phyloP scores from a whole-genome alignment of 192 early-diverging fungal genomes.

The Gonapodya sp. region DNA sequence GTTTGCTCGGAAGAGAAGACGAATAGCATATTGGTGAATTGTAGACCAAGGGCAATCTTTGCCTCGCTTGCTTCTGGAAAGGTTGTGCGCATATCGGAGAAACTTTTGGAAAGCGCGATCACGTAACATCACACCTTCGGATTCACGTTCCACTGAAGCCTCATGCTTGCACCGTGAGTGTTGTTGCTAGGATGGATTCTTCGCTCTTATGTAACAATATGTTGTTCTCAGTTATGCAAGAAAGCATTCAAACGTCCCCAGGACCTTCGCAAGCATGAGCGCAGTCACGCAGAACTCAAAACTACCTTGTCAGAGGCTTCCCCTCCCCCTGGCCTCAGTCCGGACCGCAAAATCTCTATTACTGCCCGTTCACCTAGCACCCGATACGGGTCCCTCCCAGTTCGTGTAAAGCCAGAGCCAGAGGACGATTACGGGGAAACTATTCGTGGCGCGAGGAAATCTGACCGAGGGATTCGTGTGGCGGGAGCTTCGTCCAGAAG shows the following conservation, averaged over 20 bases:
- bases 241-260: slow-evolving; percentile 91
- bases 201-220: not conserved
- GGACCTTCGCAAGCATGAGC: slow-evolving; percentile 90
- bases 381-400: not conserved
- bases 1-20: too few relatives aligned
- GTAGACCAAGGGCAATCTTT: slow-evolving; percentile 66
- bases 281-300: slow-evolving; percentile 51
- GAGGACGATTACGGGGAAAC: not conserved
- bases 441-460: not conserved
- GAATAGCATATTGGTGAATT: not conserved
- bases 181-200: not conserved
- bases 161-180: slow-evolving; percentile 59
- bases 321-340: not conserved
- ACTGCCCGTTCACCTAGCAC: not conserved
- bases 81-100: slow-evolving; percentile 46
- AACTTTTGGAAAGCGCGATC: slow-evolving; percentile 74
- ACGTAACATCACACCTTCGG: slow-evolving; percentile 93
- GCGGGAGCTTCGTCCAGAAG: not conserved
- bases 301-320: not conserved
- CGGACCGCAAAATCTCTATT: not conserved
- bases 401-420: not conserved
- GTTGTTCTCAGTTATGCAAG: slow-evolving; percentile 43
- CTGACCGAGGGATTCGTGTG: not conserved
- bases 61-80: slow-evolving; percentile 82
- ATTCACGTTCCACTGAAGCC: slow-evolving; percentile 91